Conservation (phyloP, 352 stramenopile genomes). For the Thalassiosira delicatula region DNA sequence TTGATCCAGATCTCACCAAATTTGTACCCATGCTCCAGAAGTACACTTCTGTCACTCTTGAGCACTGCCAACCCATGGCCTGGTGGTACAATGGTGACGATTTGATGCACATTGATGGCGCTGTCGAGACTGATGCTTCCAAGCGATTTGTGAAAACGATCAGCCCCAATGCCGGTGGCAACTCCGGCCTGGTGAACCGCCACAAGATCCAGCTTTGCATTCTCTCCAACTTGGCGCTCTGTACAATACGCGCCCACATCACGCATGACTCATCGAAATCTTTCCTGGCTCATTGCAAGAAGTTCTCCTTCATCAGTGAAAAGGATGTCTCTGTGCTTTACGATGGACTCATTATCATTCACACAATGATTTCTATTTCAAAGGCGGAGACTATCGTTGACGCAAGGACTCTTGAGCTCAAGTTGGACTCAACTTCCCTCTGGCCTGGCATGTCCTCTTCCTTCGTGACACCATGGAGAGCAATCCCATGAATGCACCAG, state of each 20-base stretch:
- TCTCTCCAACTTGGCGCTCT: background rate
- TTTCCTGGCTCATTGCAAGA: conserved; percentile 14
- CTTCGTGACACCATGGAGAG: too few species aligned
- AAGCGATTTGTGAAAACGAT: background rate
- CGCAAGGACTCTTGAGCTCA: background rate
- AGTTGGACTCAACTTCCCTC: conserved; percentile 10
- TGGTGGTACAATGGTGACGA: background rate
- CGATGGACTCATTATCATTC: conserved; percentile 12
- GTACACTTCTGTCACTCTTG: background rate
- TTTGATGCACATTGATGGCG: background rate
- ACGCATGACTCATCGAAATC: conserved; percentile 8
- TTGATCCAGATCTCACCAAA: background rate
- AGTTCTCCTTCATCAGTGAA: conserved; percentile 5
- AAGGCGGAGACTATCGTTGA: conserved; percentile 19
- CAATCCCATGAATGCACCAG: too few species aligned
- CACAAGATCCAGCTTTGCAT: conserved; percentile 13
- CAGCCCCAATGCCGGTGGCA: conserved; percentile 7
- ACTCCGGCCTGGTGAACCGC: conserved; percentile 11
- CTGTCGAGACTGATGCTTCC: background rate
- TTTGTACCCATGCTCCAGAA: conserved; percentile 1
- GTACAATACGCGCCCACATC: conserved; percentile 18
- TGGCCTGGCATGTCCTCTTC: too few species aligned
- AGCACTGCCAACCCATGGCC: conserved; percentile 10
- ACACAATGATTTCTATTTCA: background rate
- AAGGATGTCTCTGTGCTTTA: background rate